phyloP scores from a whole-genome alignment of 2,329 filamentous ascomycete genomes.

The Aspergillus sojae region DNA sequence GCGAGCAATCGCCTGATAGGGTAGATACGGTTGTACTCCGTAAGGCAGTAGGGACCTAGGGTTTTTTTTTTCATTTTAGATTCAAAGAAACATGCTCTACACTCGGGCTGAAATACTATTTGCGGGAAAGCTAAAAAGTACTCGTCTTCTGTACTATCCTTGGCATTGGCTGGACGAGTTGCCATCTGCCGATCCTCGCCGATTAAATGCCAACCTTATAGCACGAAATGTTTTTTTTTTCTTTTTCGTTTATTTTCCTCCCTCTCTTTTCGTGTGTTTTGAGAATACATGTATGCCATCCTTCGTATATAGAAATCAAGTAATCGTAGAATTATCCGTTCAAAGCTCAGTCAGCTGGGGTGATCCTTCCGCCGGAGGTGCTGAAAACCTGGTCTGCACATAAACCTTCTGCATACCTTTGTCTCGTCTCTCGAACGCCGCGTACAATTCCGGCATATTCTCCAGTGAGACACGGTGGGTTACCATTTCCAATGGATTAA shows the following conservation, averaged over 20 bases:
- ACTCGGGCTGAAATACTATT: not conserved
- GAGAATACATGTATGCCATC: not conserved
- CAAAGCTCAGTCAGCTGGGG: constrained; percentile 52
- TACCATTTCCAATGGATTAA: constrained; percentile 79
- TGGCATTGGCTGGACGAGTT: not conserved
- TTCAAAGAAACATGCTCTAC: not conserved
- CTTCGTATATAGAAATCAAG: not conserved
- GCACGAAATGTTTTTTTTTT: not conserved
- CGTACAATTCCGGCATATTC: constrained; percentile 69
- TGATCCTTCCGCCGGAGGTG: constrained; percentile 52
- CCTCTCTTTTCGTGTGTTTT: not conserved
- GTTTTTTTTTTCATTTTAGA: not conserved
- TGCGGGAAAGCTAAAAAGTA: not conserved
- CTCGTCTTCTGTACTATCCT: not conserved
- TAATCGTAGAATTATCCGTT: not conserved
- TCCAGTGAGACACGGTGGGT: constrained; percentile 76
- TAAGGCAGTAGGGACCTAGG: not conserved
- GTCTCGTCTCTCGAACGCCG: constrained; percentile 58
- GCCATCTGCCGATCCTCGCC: not conserved
- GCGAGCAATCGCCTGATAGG: not conserved
- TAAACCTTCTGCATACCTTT: constrained; percentile 80
- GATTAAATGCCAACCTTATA: not conserved
- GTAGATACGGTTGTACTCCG: too few relatives aligned
- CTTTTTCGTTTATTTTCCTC: not conserved
- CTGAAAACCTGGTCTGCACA: constrained; percentile 61